phyloP scores from a whole-genome alignment of 2,329 filamentous ascomycete species.

The Xylaria digitata region DNA sequence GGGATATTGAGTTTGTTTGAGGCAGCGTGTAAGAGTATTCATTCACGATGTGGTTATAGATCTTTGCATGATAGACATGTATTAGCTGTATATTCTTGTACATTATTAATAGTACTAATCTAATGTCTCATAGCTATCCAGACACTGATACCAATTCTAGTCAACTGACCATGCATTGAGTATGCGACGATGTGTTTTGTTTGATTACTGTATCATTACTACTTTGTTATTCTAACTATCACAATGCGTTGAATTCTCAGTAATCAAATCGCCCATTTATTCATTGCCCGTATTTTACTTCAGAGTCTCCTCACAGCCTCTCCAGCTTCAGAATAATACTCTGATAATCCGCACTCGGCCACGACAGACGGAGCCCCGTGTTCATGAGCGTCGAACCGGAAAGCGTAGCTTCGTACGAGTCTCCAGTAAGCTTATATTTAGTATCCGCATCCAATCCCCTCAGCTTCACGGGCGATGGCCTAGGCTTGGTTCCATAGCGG shows the following conservation, averaged over 20 bases:
- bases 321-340: slow-evolving; percentile 68
- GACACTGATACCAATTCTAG: no score
- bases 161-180: neutral
- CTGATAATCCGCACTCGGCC: slow-evolving; percentile 61
- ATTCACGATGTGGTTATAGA: neutral
- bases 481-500: slow-evolving; percentile 62
- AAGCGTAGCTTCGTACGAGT: slow-evolving; percentile 57
- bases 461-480: slow-evolving; percentile 63
- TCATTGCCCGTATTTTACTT: neutral
- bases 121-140: neutral
- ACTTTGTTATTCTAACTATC: neutral
- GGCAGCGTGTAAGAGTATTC: neutral
- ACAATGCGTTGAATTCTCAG: no score
- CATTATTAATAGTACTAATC: slow-evolving; percentile 16
- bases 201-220: neutral
- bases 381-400: slow-evolving; percentile 73
- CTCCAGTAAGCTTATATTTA: slow-evolving; percentile 63
- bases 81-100: slow-evolving; percentile 5
- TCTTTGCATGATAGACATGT: neutral
- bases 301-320: slow-evolving; percentile 50
- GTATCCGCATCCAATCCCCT: slow-evolving; percentile 67
- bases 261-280: no score
- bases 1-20: neutral
- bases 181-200: neutral
- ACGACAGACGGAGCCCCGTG: slow-evolving; percentile 65